phyloP scores from a whole-genome alignment of 768 basidiomycete genomes.

The Mycena capillaripes region DNA sequence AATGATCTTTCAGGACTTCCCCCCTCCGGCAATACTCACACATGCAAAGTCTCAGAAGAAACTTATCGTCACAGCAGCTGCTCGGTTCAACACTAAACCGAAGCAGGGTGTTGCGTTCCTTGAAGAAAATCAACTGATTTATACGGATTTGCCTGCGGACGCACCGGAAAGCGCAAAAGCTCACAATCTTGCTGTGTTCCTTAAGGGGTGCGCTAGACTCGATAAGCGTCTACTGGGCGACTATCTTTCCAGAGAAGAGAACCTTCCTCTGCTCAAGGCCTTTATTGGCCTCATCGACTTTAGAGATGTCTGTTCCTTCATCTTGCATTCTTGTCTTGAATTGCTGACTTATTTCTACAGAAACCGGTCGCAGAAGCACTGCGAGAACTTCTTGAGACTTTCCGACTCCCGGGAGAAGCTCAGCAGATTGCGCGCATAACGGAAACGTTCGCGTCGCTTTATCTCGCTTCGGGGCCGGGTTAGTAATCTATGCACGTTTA shows the following conservation, averaged over 20 bases:
- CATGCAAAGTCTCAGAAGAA: slow-evolving; percentile 89
- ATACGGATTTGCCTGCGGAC: slow-evolving; percentile 69
- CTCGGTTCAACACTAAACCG: slow-evolving; percentile 93
- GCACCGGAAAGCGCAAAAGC: slow-evolving; percentile 60
- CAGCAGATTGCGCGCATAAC: slow-evolving; percentile 96
- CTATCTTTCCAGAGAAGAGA: slow-evolving; percentile 91
- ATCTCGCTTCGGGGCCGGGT: slow-evolving; percentile 90
- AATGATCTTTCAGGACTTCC: slow-evolving; percentile 61
- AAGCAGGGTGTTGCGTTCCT: slow-evolving; percentile 92
- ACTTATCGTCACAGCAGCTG: slow-evolving; percentile 84
- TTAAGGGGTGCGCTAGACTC: slow-evolving; percentile 86
- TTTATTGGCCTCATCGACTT: slow-evolving; percentile 94
- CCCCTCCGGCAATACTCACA: slow-evolving; percentile 68
- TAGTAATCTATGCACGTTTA: slow-evolving; percentile 35
- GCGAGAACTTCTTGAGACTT: slow-evolving; percentile 93
- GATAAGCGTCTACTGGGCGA: slow-evolving; percentile 97
- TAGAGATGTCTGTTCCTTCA: slow-evolving; percentile 71
- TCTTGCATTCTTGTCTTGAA: not conserved
- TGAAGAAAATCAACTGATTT: slow-evolving; percentile 93
- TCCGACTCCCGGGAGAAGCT: slow-evolving; percentile 94
- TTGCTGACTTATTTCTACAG: slow-evolving; percentile 54
- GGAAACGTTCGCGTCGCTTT: slow-evolving; percentile 93
- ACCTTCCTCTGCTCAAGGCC: slow-evolving; percentile 85
- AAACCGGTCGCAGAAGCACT: slow-evolving; percentile 97
- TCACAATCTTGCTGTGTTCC: slow-evolving; percentile 84